phyloP scores from a whole-genome alignment of 345 rosid species.

The Eucalyptus pumila region DNA sequence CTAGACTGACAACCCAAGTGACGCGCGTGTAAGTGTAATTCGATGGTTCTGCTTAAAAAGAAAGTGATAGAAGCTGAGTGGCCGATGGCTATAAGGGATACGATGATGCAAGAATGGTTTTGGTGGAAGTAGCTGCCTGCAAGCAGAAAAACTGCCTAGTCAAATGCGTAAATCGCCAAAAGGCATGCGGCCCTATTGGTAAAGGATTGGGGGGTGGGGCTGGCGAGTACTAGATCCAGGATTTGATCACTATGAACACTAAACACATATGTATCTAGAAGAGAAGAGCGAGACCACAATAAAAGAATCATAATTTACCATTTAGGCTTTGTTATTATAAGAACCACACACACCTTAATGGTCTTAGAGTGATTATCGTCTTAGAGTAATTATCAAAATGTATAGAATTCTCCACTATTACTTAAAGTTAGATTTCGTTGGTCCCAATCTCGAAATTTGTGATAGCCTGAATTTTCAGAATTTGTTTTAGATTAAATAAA shows the following conservation, averaged over 20 bases:
- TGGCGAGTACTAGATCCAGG: too few relatives aligned
- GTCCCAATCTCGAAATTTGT: too few relatives aligned
- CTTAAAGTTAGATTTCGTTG: background rate
- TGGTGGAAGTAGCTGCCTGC: background rate
- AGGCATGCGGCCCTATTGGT: too few relatives aligned
- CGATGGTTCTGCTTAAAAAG: background rate
- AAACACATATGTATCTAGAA: too few relatives aligned
- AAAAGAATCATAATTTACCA: background rate
- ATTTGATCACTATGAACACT: too few relatives aligned
- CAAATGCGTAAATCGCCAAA: background rate
- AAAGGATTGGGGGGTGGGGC: too few relatives aligned
- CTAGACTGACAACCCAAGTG: background rate
- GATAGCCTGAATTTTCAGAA: too few relatives aligned
- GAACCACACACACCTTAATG: background rate
- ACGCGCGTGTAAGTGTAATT: background rate
- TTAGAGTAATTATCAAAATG: background rate
- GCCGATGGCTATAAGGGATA: background rate
- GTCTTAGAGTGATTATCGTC: background rate
- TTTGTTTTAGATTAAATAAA: too few relatives aligned
- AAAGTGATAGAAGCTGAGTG: background rate
- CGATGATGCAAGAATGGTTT: background rate
- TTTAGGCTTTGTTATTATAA: background rate
- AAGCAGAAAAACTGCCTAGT: background rate
- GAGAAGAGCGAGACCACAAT: too few relatives aligned
- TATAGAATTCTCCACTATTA: background rate